Evolutionary conservation across 352 stramenopile genomes (phyloP).

Genomic region (Pythium oligandrum): DNA sequence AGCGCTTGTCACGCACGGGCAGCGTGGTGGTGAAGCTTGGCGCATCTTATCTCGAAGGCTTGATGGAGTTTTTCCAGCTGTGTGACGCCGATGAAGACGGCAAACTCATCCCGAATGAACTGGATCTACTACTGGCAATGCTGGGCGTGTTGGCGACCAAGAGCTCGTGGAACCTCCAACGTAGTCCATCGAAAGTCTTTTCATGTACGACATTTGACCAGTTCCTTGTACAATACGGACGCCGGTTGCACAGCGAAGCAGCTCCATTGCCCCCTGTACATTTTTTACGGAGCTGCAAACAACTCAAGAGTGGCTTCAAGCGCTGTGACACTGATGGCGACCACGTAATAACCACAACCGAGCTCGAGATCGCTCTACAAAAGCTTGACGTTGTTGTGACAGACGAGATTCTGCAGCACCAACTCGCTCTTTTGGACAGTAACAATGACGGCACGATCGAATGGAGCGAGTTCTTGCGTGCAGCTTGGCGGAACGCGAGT

Average conservation of each 20-base stretch:
- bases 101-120: neutral
- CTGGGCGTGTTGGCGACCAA: neutral
- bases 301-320: constrained; percentile 8
- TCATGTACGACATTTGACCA: neutral
- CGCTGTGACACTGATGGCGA: constrained; percentile 12
- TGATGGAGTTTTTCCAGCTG: constrained; percentile 8
- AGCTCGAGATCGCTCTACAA: constrained; percentile 13
- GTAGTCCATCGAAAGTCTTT: neutral
- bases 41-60: constrained; percentile 3
- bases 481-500: constrained; percentile 4
- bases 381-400: constrained; percentile 12
- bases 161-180: neutral
- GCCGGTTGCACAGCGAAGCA: neutral
- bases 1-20: neutral
- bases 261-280: constrained; percentile 4
- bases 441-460: constrained; percentile 11
- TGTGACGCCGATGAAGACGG: constrained; percentile 14
- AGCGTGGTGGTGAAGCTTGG: neutral
- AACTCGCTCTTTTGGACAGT: constrained; percentile 2
- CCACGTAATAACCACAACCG: constrained; percentile 7
- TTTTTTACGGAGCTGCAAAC: constrained; percentile 5
- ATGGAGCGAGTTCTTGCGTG: constrained; percentile 12
- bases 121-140: constrained; percentile 6
- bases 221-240: constrained; percentile 6
- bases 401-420: constrained; percentile 3